A percentile compares a stretch with the other conserved stretches of the same genome.
These are phyloP conservation scores for Primulina huaijiensis DNA, from an alignment of 257 asterid genomes.

Conservation along the genomic window DNA sequence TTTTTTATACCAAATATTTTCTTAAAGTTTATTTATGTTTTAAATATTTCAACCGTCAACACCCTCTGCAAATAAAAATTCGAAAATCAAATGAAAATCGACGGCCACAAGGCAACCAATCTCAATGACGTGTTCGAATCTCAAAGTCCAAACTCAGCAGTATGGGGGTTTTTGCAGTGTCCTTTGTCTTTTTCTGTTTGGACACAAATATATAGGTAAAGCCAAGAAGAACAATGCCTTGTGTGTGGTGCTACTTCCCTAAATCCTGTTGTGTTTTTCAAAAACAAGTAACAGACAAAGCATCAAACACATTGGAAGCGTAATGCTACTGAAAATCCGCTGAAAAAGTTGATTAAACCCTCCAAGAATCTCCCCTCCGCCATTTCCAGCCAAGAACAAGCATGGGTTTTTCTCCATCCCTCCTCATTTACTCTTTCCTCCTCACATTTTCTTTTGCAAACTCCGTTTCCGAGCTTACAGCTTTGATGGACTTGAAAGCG, in stretches of 20 bases:
- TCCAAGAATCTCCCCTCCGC: background rate
- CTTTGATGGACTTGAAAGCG: conserved; percentile 60
- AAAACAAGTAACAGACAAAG: conserved; percentile 26
- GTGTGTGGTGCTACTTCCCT: conserved; percentile 17
- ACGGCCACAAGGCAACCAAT: conserved; percentile 24
- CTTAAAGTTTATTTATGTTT: no score
- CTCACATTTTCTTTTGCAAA: conserved; percentile 30
- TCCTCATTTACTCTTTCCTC: conserved; percentile 34
- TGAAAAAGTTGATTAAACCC: background rate
- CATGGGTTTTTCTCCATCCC: conserved; percentile 42
- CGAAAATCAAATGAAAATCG: background rate
- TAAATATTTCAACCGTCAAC: background rate
- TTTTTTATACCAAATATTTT: no score
- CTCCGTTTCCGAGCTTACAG: conserved; percentile 45
- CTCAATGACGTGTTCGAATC: conserved; percentile 20
- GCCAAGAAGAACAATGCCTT: conserved; percentile 21
- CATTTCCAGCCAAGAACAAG: conserved; percentile 7
- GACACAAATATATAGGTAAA: conserved; percentile 18
- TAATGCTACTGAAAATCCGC: conserved; percentile 13
- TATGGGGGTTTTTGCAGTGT: conserved; percentile 24
- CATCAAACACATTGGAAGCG: conserved; percentile 27
- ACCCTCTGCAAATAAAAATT: background rate
- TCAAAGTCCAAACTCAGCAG: conserved; percentile 13
- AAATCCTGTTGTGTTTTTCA: conserved; percentile 14
- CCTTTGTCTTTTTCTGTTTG: conserved; percentile 34